Base-by-base conservation (phyloP, 495 filamentous ascomycete genomes). In the Aspergillus conjunctus region DNA sequence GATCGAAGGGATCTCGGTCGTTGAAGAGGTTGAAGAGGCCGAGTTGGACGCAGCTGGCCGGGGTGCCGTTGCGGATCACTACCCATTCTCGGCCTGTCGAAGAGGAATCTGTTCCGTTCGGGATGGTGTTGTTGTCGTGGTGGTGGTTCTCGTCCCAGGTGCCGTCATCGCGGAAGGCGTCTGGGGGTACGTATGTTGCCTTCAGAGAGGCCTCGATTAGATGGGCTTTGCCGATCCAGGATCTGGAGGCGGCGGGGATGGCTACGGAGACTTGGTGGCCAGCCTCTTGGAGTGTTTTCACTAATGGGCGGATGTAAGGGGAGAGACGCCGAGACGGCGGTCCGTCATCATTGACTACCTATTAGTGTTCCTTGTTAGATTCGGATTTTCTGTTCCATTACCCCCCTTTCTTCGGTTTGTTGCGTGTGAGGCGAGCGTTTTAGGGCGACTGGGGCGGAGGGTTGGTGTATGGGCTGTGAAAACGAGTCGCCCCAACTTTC, bases 181-280 rank as follows among this genome's bases (percentile, higher is more conserved):
- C 73, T 14, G 82, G 79, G 30, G 89, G 88, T 70, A 93, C 97
- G 78, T 94, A 94, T 43, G 83, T 86, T 1, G 93, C 92, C 64
- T 87, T 90, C 52, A 96, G 81, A 3, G 87, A 84, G 63, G 91
- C 86, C 68, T 92, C 91, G 68, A 96, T 91, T 48, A 98, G 84
- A 73, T 98, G 93, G 3, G 94, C 94, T 77, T 98, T 98, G 58
- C 92, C 92, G 70, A 98, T 97, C 94, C 94, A 98, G 15, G 91
- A 95, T 34, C 93, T 88, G 65, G 97, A 96, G 15, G 85, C 84
- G 70, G 96, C 87, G 1, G 94, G 94, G 41, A 98, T 86, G 65
- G 92, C 88, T 58, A 98, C 92, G n/a, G 90, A 93, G 71, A 98
- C 90, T 56, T 77, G 80, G 74, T 95, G 93, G 45, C 92, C 91